Evolutionary conservation across 371 early-diverging fungal genomes (phyloP).

Genomic region (Umbelopsis sp.): DNA sequence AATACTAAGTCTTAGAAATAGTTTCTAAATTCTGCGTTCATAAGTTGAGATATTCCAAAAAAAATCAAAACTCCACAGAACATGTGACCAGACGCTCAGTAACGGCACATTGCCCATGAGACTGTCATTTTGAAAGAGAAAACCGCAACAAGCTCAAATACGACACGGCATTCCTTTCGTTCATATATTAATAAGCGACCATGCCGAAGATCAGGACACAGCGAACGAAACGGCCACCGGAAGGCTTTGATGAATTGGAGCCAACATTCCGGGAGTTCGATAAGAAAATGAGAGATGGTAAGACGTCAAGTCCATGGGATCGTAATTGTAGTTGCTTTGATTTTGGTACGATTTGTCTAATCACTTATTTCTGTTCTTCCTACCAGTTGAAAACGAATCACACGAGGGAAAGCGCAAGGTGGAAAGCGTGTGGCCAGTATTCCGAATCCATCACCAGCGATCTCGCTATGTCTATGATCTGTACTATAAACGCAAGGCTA

Average conservation of each 20-base stretch:
- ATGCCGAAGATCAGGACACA: constrained; percentile 84
- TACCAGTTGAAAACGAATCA: constrained; percentile 92
- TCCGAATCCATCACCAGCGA: constrained; percentile 97
- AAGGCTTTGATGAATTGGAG: constrained; percentile 95
- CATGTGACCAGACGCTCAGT: too few species aligned
- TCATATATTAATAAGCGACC: constrained; percentile 15
- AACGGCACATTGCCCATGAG: too few species aligned
- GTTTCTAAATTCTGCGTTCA: too few species aligned
- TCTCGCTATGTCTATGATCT: constrained; percentile 96
- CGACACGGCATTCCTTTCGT: background rate
- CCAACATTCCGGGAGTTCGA: constrained; percentile 92
- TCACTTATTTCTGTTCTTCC: constrained; percentile 5
- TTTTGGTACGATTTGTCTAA: background rate
- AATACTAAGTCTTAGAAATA: too few species aligned
- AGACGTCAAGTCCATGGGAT: constrained; percentile 25
- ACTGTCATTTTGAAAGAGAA: too few species aligned
- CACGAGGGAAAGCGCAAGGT: constrained; percentile 94
- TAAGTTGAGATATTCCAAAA: too few species aligned
- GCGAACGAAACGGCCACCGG: constrained; percentile 87
- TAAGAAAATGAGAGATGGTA: constrained; percentile 95
- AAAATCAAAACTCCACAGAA: too few species aligned
- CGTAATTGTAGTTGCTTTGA: background rate
- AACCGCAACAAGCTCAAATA: too few species aligned
- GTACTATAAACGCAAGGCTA: constrained; percentile 93
- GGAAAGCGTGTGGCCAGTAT: constrained; percentile 95